Percentiles rank a stretch among this genome's conserved stretches.
Evolutionary conservation across 2,329 filamentous ascomycete genomes (phyloP).

Genomic region (Apiospora sp.): DNA sequence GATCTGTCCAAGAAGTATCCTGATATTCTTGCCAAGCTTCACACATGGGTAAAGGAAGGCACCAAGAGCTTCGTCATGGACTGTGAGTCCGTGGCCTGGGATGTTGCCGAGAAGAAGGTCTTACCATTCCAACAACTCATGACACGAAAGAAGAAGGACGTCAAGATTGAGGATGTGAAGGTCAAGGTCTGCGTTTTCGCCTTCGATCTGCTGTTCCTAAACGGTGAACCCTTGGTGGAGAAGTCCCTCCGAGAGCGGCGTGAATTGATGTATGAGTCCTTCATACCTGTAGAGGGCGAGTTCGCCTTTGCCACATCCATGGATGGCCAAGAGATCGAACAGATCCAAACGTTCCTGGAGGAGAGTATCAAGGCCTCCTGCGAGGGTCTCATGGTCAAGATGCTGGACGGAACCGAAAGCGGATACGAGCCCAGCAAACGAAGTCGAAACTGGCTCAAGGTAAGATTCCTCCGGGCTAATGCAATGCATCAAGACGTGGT

Average conservation of each 20-base stretch:
- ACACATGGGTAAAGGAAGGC: slow-evolving; percentile 86
- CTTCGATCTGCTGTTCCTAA: slow-evolving; percentile 92
- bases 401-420: slow-evolving; percentile 92
- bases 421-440: slow-evolving; percentile 96
- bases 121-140: slow-evolving; percentile 97
- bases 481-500: neutral
- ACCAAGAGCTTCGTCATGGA: slow-evolving; percentile 98
- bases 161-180: slow-evolving; percentile 93
- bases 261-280: slow-evolving; percentile 75
- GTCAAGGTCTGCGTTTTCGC: slow-evolving; percentile 98
- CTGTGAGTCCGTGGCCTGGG: slow-evolving; percentile 98
- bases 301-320: slow-evolving; percentile 89
- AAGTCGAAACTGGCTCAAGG: slow-evolving; percentile 98
- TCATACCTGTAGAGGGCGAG: slow-evolving; percentile 83
- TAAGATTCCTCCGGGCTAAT: slow-evolving; percentile 45
- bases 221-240: slow-evolving; percentile 88
- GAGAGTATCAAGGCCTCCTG: slow-evolving; percentile 96
- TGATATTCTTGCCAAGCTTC: slow-evolving; percentile 87
- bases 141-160: slow-evolving; percentile 97
- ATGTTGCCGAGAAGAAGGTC: slow-evolving; percentile 92
- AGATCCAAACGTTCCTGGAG: slow-evolving; percentile 91
- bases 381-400: slow-evolving; percentile 99
- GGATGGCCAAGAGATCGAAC: slow-evolving; percentile 87
- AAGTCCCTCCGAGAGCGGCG: slow-evolving; percentile 86
- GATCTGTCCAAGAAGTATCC: slow-evolving; percentile 98